Evolutionary conservation across 2,329 filamentous ascomycete species (phyloP).

Genomic region (Pseudogymnoascus sp.): DNA sequence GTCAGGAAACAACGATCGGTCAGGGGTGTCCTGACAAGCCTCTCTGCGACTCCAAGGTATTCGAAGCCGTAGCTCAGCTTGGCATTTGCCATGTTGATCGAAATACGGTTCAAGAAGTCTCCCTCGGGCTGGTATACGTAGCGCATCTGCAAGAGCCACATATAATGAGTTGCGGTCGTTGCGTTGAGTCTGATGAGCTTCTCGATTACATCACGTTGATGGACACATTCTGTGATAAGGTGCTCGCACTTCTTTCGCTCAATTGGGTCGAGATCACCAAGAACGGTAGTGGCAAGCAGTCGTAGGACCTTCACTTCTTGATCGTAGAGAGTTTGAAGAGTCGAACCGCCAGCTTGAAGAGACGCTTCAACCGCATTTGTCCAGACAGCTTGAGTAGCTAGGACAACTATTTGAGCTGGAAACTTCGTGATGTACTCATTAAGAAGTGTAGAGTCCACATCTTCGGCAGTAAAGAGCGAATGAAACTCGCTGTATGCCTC

Average conservation of each 20-base stretch:
- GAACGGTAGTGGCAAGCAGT: slow-evolving; percentile 77
- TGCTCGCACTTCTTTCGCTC: slow-evolving; percentile 96
- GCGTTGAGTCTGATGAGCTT: slow-evolving; percentile 74
- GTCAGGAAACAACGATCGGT: slow-evolving; percentile 98
- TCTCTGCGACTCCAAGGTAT: slow-evolving; percentile 91
- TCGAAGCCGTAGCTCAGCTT: slow-evolving; percentile 95
- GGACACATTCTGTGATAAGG: slow-evolving; percentile 96
- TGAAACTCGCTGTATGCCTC: slow-evolving; percentile 81
- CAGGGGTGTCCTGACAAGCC: slow-evolving; percentile 90
- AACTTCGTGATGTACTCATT: slow-evolving; percentile 75
- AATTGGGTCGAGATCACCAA: slow-evolving; percentile 80
- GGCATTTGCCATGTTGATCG: slow-evolving; percentile 95
- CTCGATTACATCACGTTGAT: slow-evolving; percentile 89
- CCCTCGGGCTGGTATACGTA: slow-evolving; percentile 80
- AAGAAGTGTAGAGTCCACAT: slow-evolving; percentile 63
- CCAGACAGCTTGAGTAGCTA: slow-evolving; percentile 92
- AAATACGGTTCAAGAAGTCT: slow-evolving; percentile 73
- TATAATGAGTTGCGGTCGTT: slow-evolving; percentile 67
- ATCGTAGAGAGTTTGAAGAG: slow-evolving; percentile 64
- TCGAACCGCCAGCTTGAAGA: slow-evolving; percentile 62
- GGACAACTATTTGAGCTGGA: slow-evolving; percentile 89
- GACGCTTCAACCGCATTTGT: slow-evolving; percentile 77
- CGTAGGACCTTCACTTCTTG: slow-evolving; percentile 79
- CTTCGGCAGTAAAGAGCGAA: slow-evolving; percentile 64
- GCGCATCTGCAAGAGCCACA: slow-evolving; percentile 96